phyloP scores from a whole-genome alignment of 2,329 filamentous ascomycete genomes.

The Clonostachys sp. region DNA sequence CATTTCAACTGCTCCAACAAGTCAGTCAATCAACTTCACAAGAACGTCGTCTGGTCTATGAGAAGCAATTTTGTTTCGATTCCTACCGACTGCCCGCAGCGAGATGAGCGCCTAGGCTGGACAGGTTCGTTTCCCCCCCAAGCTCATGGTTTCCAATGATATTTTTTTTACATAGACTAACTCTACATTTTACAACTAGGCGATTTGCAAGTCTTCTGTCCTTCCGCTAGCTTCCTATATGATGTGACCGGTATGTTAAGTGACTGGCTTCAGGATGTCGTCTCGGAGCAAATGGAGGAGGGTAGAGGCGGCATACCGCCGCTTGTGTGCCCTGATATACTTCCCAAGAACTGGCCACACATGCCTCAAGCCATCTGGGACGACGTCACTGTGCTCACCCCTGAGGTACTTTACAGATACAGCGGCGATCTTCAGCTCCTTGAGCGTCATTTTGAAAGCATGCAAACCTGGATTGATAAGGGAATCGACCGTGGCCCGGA shows the following conservation, averaged over 20 bases:
- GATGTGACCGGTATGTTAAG: not conserved
- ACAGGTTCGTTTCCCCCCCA: constrained; percentile 34
- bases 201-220: not conserved
- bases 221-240: not conserved
- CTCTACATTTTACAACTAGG: not conserved
- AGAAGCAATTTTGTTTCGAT: constrained; percentile 52
- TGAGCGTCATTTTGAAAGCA: constrained; percentile 22
- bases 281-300: not conserved
- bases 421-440: constrained; percentile 7
- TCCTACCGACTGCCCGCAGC: constrained; percentile 53
- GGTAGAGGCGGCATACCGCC: not conserved
- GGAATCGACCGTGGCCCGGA: constrained; percentile 20
- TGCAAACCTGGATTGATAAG: constrained; percentile 30
- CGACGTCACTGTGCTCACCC: not conserved
- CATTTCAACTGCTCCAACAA: constrained; percentile 45
- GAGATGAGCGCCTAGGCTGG: constrained; percentile 51
- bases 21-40: constrained; percentile 46
- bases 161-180: constrained; percentile 27
- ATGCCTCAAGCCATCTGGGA: not conserved
- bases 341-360: not conserved
- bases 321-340: not conserved
- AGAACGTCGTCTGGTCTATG: constrained; percentile 40
- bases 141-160: constrained; percentile 43
- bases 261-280: not conserved
- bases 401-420: not conserved